Evolutionary conservation across 306 rosid genomes (phyloP).

Genomic region (Lathyrus oleraceus): DNA sequence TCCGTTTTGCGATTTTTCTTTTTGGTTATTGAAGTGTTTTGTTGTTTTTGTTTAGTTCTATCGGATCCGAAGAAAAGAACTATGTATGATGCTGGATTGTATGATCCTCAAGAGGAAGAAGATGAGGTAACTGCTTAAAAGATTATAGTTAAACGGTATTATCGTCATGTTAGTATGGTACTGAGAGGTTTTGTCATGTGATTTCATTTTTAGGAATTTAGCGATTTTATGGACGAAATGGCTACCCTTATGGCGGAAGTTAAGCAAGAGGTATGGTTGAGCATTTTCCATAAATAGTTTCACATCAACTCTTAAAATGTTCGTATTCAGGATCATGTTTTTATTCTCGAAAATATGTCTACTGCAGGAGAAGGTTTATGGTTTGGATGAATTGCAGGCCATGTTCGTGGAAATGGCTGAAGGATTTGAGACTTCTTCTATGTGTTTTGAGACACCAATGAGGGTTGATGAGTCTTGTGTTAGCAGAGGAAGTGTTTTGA

Average conservation of each 20-base stretch:
- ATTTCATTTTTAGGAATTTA: conserved; percentile 51
- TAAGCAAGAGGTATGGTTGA: conserved; percentile 62
- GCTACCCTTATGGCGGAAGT: conserved; percentile 64
- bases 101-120: conserved; percentile 61
- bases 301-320: too few species aligned
- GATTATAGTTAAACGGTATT: too few species aligned
- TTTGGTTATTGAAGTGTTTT: not conserved
- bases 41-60: conserved; percentile 45
- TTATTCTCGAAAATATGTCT: too few species aligned
- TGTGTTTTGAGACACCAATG: conserved; percentile 37
- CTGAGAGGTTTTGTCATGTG: conserved; percentile 1
- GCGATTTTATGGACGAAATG: conserved; percentile 77
- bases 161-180: not conserved
- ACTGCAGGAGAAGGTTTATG: conserved; percentile 48
- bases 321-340: not conserved
- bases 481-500: conserved; percentile 48
- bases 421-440: conserved; percentile 48
- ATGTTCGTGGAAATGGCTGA: conserved; percentile 73
- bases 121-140: conserved; percentile 56
- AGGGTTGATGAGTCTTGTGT: conserved; percentile 40
- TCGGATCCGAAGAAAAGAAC: conserved; percentile 65
- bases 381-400: conserved; percentile 57
- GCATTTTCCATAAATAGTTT: too few species aligned
- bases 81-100: conserved; percentile 69
- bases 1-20: too few species aligned